Evolutionary conservation across 441 rosid genomes (phyloP).

Genomic region (Aquilaria agallochum): DNA sequence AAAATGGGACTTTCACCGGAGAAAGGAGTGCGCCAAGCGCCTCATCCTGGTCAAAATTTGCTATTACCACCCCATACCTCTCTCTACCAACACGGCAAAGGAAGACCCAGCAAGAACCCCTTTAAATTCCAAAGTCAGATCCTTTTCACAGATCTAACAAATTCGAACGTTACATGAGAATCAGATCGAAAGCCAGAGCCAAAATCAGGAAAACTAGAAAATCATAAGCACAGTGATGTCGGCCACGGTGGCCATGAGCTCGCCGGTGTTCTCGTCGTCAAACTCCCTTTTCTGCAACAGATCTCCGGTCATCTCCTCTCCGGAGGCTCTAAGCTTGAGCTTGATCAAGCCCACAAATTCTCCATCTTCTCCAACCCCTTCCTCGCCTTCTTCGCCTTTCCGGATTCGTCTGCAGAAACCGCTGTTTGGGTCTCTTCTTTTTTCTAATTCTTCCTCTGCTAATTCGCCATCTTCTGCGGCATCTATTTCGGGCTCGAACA

Average conservation of each 20-base stretch:
- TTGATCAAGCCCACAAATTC: neutral
- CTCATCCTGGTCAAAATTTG: too few species aligned
- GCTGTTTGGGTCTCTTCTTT: constrained; percentile 14
- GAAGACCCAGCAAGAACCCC: too few species aligned
- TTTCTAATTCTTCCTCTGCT: constrained; percentile 20
- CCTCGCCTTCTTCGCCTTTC: constrained; percentile 12
- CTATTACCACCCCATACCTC: too few species aligned
- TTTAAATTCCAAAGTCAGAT: too few species aligned
- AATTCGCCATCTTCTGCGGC: constrained; percentile 19
- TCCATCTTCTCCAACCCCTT: constrained; percentile 16
- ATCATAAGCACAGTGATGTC: neutral
- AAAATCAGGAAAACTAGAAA: neutral
- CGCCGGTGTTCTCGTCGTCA: constrained; percentile 27
- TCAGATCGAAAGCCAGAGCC: too few species aligned
- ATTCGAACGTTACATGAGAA: too few species aligned
- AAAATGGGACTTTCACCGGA: too few species aligned
- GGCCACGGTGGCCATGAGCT: constrained; percentile 23
- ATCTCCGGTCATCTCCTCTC: constrained; percentile 11
- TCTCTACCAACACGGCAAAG: too few species aligned
- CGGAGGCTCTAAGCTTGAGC: neutral
- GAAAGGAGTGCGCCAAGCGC: too few species aligned
- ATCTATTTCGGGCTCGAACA: constrained; percentile 18
- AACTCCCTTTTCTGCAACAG: constrained; percentile 8
- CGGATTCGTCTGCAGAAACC: constrained; percentile 7
- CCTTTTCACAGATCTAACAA: too few species aligned